Percentiles rank a stretch among this genome's conserved stretches.
These are phyloP conservation scores for Liriodendron chinense DNA, from an alignment of 164 flowering plant genomes.

Conservation along the genomic window DNA sequence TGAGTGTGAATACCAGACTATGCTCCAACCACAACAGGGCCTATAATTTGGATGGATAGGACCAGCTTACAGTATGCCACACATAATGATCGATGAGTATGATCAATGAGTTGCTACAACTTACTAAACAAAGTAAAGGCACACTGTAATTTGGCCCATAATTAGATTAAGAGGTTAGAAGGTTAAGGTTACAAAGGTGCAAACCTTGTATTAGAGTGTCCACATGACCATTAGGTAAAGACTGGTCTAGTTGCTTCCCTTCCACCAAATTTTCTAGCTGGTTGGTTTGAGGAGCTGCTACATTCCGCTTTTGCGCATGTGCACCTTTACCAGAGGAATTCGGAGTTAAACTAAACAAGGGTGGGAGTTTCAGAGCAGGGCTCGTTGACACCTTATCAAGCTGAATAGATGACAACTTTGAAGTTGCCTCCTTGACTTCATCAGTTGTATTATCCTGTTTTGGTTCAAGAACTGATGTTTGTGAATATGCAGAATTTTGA, in stretches of 20 bases:
- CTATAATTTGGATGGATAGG: no score
- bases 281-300: constrained; percentile 37
- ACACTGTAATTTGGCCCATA: neutral
- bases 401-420: constrained; percentile 68
- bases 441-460: constrained; percentile 60
- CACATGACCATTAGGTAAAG: constrained; percentile 36
- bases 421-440: constrained; percentile 59
- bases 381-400: constrained; percentile 67
- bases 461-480: constrained; percentile 4
- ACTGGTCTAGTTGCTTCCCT: constrained; percentile 42
- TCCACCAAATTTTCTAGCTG: constrained; percentile 56
- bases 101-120: no score
- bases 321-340: constrained; percentile 76
- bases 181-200: constrained; percentile 1
- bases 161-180: neutral
- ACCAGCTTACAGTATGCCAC: no score
- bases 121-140: no score
- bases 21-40: no score
- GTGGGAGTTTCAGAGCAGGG: constrained; percentile 88
- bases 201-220: constrained; percentile 65
- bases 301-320: constrained; percentile 55
- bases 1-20: no score
- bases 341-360: constrained; percentile 79
- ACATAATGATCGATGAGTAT: no score
- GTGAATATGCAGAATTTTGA: neutral